Evolutionary conservation across 768 basidiomycete genomes (phyloP).

Genomic region (Tephrocybe sp.): DNA sequence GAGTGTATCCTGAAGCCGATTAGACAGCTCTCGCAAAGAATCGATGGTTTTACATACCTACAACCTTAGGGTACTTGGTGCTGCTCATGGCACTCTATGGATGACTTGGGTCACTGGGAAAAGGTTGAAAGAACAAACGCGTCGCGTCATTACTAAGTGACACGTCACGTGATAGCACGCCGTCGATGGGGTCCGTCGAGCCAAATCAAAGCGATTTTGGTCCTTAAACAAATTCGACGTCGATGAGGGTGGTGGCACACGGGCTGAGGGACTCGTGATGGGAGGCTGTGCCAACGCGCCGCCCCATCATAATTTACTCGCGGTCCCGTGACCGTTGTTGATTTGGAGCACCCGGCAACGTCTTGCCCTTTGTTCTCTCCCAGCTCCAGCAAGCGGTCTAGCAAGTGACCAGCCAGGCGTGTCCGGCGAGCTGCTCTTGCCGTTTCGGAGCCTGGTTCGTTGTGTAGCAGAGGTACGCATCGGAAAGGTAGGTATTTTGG

Average conservation of each 20-base stretch:
- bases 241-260: too few species aligned
- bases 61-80: conserved; percentile 38
- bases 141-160: conserved; percentile 7
- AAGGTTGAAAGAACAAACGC: neutral
- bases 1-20: conserved; percentile 52
- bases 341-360: conserved; percentile 1
- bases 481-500: conserved; percentile 11
- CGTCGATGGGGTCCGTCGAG: too few species aligned
- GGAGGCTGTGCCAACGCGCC: too few species aligned
- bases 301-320: conserved; percentile 11
- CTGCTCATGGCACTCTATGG: conserved; percentile 5
- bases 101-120: neutral
- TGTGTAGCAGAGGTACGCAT: conserved; percentile 17
- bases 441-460: conserved; percentile 17
- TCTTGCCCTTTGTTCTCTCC: conserved; percentile 15
- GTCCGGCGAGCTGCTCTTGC: conserved; percentile 11
- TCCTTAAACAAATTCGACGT: too few species aligned
- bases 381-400: conserved; percentile 12
- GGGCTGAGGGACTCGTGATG: too few species aligned
- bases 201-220: too few species aligned
- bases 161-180: conserved; percentile 3
- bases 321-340: conserved; percentile 16
- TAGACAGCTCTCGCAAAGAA: neutral
- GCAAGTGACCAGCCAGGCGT: conserved; percentile 16
- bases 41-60: conserved; percentile 27